phyloP scores from a whole-genome alignment of 129 eudicot genomes.

The Apium graveolens region DNA sequence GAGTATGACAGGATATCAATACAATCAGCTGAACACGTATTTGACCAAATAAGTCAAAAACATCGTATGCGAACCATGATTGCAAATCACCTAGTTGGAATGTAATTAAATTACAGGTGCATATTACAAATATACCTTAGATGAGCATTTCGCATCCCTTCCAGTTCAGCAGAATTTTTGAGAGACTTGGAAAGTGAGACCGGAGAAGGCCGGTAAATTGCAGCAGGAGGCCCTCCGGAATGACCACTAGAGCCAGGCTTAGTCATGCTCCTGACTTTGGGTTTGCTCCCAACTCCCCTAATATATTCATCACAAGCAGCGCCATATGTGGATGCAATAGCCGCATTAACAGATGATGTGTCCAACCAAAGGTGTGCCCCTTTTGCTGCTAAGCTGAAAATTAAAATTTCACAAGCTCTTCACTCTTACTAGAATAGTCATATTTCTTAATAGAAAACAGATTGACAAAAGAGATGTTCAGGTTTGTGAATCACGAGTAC shows the following conservation, averaged over 20 bases:
- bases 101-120: neutral
- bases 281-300: slow-evolving; percentile 21
- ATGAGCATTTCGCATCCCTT: slow-evolving; percentile 86
- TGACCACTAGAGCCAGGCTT: slow-evolving; percentile 21
- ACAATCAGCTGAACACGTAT: too few species aligned
- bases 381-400: slow-evolving; percentile 70
- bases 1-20: too few species aligned
- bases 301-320: slow-evolving; percentile 47
- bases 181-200: slow-evolving; percentile 73
- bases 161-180: slow-evolving; percentile 71
- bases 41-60: neutral
- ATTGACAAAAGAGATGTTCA: neutral
- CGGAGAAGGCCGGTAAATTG: slow-evolving; percentile 57
- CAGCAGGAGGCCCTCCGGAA: slow-evolving; percentile 46
- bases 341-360: slow-evolving; percentile 75
- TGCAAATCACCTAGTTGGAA: neutral
- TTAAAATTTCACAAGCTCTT: neutral
- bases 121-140: slow-evolving; percentile 44
- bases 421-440: neutral
- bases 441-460: neutral
- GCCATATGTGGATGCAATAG: slow-evolving; percentile 61
- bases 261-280: slow-evolving; percentile 12
- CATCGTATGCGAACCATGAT: neutral
- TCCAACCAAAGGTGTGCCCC: slow-evolving; percentile 90
- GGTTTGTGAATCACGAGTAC: neutral